Evolutionary conservation across 352 stramenopile genomes (phyloP).

Genomic region (Phytophthora pinifolia): DNA sequence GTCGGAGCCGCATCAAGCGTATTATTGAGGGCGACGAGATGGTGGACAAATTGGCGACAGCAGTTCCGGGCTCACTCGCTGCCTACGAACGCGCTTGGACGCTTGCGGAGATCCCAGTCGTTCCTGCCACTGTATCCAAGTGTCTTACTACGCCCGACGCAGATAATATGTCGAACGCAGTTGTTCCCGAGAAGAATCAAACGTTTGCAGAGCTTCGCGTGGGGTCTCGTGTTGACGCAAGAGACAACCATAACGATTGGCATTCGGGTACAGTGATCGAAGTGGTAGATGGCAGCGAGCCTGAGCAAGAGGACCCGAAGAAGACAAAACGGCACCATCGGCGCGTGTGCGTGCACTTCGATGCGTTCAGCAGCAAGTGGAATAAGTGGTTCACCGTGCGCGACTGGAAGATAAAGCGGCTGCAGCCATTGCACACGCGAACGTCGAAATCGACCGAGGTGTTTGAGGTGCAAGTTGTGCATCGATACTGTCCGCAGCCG

Average conservation of each 20-base stretch:
- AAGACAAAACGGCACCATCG: conserved; percentile 9
- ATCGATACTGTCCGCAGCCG: conserved; percentile 38
- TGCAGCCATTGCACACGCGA: conserved; percentile 44
- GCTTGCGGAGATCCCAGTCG: conserved; percentile 49
- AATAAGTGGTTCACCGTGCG: conserved; percentile 65
- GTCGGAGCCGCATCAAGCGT: conserved; percentile 70
- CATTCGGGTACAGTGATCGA: conserved; percentile 62
- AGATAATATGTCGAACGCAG: background rate
- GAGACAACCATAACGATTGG: conserved; percentile 61
- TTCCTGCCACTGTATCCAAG: conserved; percentile 33
- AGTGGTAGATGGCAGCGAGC: conserved; percentile 16
- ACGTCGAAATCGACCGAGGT: conserved; percentile 53
- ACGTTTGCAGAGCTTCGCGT: conserved; percentile 54
- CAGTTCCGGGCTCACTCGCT: conserved; percentile 47
- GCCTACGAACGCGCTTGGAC: conserved; percentile 75
- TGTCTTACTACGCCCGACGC: conserved; percentile 2
- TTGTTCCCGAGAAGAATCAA: conserved; percentile 16
- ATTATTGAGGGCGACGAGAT: conserved; percentile 64
- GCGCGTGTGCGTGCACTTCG: conserved; percentile 66
- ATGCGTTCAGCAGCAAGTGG: conserved; percentile 70
- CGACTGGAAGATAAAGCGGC: conserved; percentile 59
- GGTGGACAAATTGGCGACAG: conserved; percentile 47
- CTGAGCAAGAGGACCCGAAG: conserved; percentile 4
- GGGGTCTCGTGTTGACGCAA: conserved; percentile 57
- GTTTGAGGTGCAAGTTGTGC: conserved; percentile 79